Base-by-base conservation (phyloP, 345 rosid genomes). In the Turnera subulata region DNA sequence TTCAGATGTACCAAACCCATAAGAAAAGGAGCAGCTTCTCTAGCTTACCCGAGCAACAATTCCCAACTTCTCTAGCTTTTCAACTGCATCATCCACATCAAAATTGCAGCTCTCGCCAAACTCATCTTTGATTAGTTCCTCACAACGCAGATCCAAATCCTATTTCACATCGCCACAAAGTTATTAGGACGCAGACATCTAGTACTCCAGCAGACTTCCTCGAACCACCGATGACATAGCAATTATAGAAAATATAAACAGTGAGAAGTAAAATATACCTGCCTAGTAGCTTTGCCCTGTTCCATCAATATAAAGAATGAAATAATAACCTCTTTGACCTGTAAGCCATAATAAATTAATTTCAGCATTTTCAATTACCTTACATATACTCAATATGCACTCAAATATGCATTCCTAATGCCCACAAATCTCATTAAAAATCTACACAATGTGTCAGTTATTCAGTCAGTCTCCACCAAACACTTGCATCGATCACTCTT, bases 311-410 rank as follows among this genome's bases (percentile, higher is more conserved):
- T 85, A 75, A 83, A 93, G 80, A 83, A 92, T 21, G 88, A 77
- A 59, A 93, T 75, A 45, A 93, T 87, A 50, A 93, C 91, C 76
- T 93, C 97, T 73, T 93, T 93, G 39, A 93, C 99, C 99, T 93
- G 79, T 18, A 45, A 64, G n/a, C n/a, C n/a, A 43, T 33, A 5
- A 38, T 5, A 26, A 64, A 48, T 38, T 55, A 11, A 46, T 49
- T 37, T 13, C 15, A 20, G 32, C 55, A 47, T 46, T 19, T 54
- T 32, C 13, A 13, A 42, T 29, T 4, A 29, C 5, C 35, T 4
- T 3, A 29, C 8, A 4, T 29, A 29, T 29, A 8, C 35, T 8
- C 4, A 3, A 29, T 29, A 8, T 29, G 35, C 35, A 29, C 35
- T 29, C 8, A 29, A 29, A 29, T 8, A 29, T 29, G 35, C 35